Percentiles rank a stretch among this genome's conserved stretches.
Evolutionary conservation across 108 stramenopile species (phyloP).

Genomic region (Ochromonas danica): DNA sequence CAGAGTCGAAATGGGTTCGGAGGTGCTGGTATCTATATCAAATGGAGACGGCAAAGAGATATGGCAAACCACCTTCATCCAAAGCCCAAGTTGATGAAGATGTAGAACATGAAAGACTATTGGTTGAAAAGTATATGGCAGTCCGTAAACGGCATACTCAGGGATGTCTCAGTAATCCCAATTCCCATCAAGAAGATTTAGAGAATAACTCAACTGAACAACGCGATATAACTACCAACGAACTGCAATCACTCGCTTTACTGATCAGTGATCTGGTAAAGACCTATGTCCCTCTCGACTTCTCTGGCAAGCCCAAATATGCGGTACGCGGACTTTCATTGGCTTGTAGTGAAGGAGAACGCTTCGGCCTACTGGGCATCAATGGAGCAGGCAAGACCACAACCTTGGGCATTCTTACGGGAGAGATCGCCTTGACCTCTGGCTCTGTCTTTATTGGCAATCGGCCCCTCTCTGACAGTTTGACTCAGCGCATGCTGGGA

Average conservation of each 20-base stretch:
- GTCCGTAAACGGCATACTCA: too few relatives aligned
- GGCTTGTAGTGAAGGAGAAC: slow-evolving; percentile 48
- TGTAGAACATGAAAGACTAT: slow-evolving; percentile 39
- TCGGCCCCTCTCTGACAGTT: slow-evolving; percentile 44
- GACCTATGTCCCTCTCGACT: background rate
- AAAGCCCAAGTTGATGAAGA: slow-evolving; percentile 41
- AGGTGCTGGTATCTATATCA: too few relatives aligned
- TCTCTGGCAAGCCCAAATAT: slow-evolving; percentile 31
- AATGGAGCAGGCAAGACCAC: slow-evolving; percentile 71
- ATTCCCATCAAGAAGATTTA: background rate
- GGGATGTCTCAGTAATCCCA: too few relatives aligned
- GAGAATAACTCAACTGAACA: too few relatives aligned
- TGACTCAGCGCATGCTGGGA: slow-evolving; percentile 40
- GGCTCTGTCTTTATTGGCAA: slow-evolving; percentile 41
- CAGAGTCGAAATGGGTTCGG: slow-evolving; percentile 38
- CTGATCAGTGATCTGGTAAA: slow-evolving; percentile 36
- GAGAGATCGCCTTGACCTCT: slow-evolving; percentile 39
- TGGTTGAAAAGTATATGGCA: slow-evolving; percentile 35
- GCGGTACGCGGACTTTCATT: slow-evolving; percentile 45
- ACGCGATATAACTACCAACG: background rate
- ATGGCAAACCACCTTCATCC: background rate
- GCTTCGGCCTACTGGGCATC: slow-evolving; percentile 65
- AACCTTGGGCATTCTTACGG: slow-evolving; percentile 57
- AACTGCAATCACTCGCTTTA: background rate
- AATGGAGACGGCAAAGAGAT: too few relatives aligned